Percentiles rank a stretch among this genome's conserved stretches.
phyloP scores from a whole-genome alignment of 2,329 filamentous ascomycete genomes.

The Zymoseptoria pseudotritici region DNA sequence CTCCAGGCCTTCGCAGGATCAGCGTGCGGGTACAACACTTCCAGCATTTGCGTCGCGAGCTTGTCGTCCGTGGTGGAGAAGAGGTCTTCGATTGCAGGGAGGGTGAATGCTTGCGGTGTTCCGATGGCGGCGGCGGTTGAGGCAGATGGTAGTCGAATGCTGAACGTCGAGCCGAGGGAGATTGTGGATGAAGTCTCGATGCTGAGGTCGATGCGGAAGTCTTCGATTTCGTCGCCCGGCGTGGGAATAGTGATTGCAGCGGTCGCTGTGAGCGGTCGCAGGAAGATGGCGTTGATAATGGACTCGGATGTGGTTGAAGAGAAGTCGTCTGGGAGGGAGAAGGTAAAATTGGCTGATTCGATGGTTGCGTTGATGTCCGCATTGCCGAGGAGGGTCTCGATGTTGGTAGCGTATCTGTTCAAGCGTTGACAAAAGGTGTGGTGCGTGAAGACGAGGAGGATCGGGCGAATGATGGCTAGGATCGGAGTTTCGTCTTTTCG shows the following conservation, averaged over 20 bases:
- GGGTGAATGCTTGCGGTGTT: background rate
- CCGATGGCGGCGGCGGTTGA: background rate
- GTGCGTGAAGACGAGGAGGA: constrained; percentile 50
- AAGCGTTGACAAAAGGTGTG: constrained; percentile 31
- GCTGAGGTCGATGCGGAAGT: background rate
- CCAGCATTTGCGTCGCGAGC: background rate
- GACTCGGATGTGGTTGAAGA: background rate
- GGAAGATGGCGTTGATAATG: background rate
- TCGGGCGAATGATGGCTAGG: constrained; percentile 52
- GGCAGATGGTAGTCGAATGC: background rate
- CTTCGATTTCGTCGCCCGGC: background rate
- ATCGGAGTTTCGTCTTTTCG: constrained; percentile 43
- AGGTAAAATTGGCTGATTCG: background rate
- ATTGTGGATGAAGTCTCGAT: background rate
- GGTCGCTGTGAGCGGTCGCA: background rate
- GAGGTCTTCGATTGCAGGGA: constrained; percentile 1
- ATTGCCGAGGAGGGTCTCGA: constrained; percentile 1
- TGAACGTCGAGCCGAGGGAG: constrained; percentile 1
- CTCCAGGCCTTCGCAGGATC: background rate
- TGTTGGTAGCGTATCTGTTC: constrained; percentile 27
- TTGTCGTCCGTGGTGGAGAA: constrained; percentile 7
- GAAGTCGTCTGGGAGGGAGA: background rate
- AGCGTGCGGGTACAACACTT: background rate
- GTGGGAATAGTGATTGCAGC: constrained; percentile 1
- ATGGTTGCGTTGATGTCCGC: background rate